These are phyloP conservation scores for Penicillium sp. DNA, from an alignment of 2,329 filamentous ascomycete genomes.

Conservation along the genomic window DNA sequence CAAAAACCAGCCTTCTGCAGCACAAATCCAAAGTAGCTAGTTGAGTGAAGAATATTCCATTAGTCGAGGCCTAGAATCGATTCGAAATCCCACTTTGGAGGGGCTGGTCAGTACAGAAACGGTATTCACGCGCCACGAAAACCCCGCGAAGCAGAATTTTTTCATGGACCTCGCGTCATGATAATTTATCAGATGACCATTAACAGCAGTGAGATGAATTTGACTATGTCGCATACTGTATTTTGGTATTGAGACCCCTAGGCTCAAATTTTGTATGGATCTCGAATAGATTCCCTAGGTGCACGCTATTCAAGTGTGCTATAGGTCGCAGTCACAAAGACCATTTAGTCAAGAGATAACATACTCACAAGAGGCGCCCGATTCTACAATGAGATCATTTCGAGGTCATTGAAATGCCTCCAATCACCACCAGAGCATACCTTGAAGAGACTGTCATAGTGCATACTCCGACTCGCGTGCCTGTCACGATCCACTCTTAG, in stretches of 20 bases:
- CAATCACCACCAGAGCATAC: constrained; percentile 3
- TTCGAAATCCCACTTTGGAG: neutral
- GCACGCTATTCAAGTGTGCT: no score
- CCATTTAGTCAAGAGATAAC: neutral
- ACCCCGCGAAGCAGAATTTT: constrained; percentile 5
- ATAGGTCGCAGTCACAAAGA: no score
- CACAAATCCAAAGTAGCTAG: neutral
- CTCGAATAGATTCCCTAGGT: neutral
- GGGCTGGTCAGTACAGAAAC: constrained; percentile 4
- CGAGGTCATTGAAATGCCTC: constrained; percentile 9
- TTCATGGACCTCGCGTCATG: neutral
- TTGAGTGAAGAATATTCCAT: neutral
- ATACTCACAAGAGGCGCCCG: neutral
- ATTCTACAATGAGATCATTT: neutral
- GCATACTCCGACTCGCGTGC: constrained; percentile 26
- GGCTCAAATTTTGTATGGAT: neutral
- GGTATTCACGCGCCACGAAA: constrained; percentile 3
- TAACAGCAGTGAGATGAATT: neutral
- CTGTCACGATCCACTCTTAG: constrained; percentile 18
- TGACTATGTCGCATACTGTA: neutral
- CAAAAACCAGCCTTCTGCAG: neutral
- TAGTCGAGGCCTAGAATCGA: neutral
- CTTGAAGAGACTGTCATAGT: constrained; percentile 20
- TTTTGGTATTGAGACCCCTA: neutral
- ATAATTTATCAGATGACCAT: neutral